phyloP scores from a whole-genome alignment of 2,329 filamentous ascomycete species.

The Mycosphaerelloides madeirae region DNA sequence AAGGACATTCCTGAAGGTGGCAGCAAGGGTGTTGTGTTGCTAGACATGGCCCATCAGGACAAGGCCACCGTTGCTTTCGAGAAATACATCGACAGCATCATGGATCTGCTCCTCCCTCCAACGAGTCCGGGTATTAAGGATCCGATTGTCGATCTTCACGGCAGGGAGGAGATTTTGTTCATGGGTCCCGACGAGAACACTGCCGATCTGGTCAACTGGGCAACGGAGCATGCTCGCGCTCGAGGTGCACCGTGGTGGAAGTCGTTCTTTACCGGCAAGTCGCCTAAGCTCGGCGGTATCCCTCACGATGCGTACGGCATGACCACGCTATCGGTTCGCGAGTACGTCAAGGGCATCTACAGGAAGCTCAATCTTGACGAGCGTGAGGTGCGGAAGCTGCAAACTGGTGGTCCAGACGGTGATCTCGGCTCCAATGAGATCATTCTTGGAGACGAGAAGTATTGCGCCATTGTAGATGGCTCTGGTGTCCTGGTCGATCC shows the following conservation, averaged over 20 bases:
- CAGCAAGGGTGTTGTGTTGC: constrained; percentile 93
- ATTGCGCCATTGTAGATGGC: constrained; percentile 92
- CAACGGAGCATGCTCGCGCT: constrained; percentile 84
- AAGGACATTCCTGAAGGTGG: constrained; percentile 99
- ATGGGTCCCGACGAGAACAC: constrained; percentile 99
- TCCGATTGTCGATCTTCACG: constrained; percentile 90
- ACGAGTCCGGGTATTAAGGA: constrained; percentile 97
- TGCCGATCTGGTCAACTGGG: constrained; percentile 94
- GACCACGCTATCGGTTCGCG: constrained; percentile 93
- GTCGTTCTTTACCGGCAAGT: constrained; percentile 99
- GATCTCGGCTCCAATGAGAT: constrained; percentile 98
- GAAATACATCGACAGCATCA: constrained; percentile 98
- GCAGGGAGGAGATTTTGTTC: constrained; percentile 94
- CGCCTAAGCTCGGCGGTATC: constrained; percentile 89
- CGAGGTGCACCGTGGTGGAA: constrained; percentile 98
- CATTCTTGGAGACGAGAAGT: constrained; percentile 90
- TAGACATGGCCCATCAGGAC: constrained; percentile 91
- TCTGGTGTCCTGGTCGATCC: constrained; percentile 92
- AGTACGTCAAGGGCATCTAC: constrained; percentile 96
- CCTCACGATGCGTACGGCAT: constrained; percentile 95
- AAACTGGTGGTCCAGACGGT: constrained; percentile 94
- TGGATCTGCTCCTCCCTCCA: constrained; percentile 87
- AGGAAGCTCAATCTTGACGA: constrained; percentile 90
- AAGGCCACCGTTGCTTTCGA: constrained; percentile 90
- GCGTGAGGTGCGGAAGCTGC: constrained; percentile 80